Evolutionary conservation across 1,284 basidiomycete species (phyloP), one percentile per base, ranked within the genome.

Genomic region (Cystobasidium slooffiae): DNA sequence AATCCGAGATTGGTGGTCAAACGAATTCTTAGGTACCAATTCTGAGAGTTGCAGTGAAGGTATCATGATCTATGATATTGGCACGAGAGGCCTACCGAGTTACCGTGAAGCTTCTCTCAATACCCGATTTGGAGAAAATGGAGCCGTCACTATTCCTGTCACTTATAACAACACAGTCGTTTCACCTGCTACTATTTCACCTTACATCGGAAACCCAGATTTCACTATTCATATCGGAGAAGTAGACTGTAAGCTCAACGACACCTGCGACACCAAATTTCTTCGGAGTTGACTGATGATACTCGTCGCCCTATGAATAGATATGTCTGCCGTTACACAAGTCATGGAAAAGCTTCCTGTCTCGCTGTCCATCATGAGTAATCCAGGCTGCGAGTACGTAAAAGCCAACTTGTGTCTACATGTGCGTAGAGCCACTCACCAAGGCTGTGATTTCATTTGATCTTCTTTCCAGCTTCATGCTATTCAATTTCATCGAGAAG

Each of bases 401-500:
- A 20, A 16, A 51, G 20, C 20, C 47, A 16, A 16, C 20, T 20
- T 20, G 47, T 14, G 3, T 16, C 47, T 16, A 51, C 47, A 16
- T 16, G 20, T 51, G 14, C 16, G 16, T 51, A 14, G 14, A 51
- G 47, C 47, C 20, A 51, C 31, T 31, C 5, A 31, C 31, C 5
- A 51, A 16, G 47, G 14, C 14, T 16, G 20, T n/a, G n/a, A n/a
- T n/a, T n/a, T n/a, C n/a, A n/a, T 3, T 51, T 3, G 6, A 14
- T 16, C 47, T 51, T 51, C 47, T 20, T 51, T 31, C 31, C 47
- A 51, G 47, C 22, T 62, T 62, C n/a, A 62, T 62, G 59, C 59
- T 44, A n/a, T 62, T 62, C 41, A 43, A 62, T 47, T 43, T 43
- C 41, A 44, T 62, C 20, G 59, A 62, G 59, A 62, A 44, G 44